Conservation (phyloP, 1,139 yeast genomes). For the Debaryomyces psychrophilus region DNA sequence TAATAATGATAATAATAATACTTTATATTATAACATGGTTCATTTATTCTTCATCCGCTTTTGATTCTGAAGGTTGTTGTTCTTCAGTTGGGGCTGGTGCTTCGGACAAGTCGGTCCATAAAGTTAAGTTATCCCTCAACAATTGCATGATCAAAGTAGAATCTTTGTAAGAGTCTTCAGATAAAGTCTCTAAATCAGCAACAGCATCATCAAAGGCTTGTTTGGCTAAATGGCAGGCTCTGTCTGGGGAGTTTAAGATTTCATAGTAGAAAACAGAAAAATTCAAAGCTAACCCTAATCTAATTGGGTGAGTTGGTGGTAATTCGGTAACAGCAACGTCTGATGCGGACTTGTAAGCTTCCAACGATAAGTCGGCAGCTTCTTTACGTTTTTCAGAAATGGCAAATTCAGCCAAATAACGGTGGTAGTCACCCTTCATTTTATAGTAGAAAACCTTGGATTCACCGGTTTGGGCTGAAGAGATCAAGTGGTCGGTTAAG, state of each 20-base stretch:
- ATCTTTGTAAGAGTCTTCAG: slow-evolving; percentile 98
- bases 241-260: slow-evolving; percentile 95
- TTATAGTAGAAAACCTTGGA: slow-evolving; percentile 97
- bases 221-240: slow-evolving; percentile 98
- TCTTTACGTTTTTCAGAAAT: slow-evolving; percentile 87
- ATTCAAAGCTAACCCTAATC: slow-evolving; percentile 96
- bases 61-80: slow-evolving; percentile 40
- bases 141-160: slow-evolving; percentile 98
- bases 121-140: slow-evolving; percentile 95
- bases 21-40: slow-evolving; percentile 14
- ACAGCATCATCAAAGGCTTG: slow-evolving; percentile 99
- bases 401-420: slow-evolving; percentile 97
- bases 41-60: slow-evolving; percentile 42
- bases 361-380: slow-evolving; percentile 90
- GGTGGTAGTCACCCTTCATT: slow-evolving; percentile 99
- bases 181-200: slow-evolving; percentile 95
- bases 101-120: slow-evolving; percentile 98
- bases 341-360: slow-evolving; percentile 93
- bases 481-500: slow-evolving; percentile 85
- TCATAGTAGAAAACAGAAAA: slow-evolving; percentile 98
- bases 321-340: slow-evolving; percentile 96
- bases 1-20: slow-evolving; percentile 13
- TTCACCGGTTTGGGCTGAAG: slow-evolving; percentile 95
- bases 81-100: slow-evolving; percentile 69
- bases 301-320: slow-evolving; percentile 98